Evolutionary conservation across 352 stramenopile species (phyloP), one percentile per base, ranked within the genome.

Genomic region (Globisporangium takayamanum): DNA sequence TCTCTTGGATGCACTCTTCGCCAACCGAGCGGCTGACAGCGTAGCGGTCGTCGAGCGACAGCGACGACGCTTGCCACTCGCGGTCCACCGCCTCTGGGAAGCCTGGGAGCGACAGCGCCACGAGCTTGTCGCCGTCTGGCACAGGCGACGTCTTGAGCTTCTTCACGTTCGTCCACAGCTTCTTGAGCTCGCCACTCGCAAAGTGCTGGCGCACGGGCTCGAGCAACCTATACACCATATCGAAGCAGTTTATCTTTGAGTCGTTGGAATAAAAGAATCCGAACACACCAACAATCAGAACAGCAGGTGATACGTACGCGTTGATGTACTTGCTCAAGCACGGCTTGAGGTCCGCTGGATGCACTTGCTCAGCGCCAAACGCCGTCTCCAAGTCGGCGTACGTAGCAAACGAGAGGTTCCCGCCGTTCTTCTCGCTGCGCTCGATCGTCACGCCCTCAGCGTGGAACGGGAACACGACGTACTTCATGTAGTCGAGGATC

Each of bases 131-230:
- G 44, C 66, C 72, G 50, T 92, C 82, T 16, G 74, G 74, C 10
- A 76, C 59, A 10, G 76, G 54, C 48, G 78, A 89, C 45, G 83
- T 73, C 62, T 92, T 92, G 39, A 92, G 70, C 67, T 92, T 92
- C 74, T 92, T 92, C 48, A 99, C 94, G 57, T 97, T 94, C 30
- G 83, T 89, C 59, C 98, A 86, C 47, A 99, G 85, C 62, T 96
- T 93, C 72, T 98, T 98, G n/a, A 97, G 87, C 54, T 96, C 89
- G 36, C 91, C 89, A 55, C 91, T 65, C 6, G 78, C 85, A 69
- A 99, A 99, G 76, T 99, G 97, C 68, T 92, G 75, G 58, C 97
- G 87, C 57, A 99, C 97, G 0, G 97, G 97, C 72, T 99, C 88
- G 26, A 99, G 69, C 51, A 98, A 76, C 1, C 68, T 75, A 46